phyloP scores from a whole-genome alignment of 306 rosid genomes.

The Rosa lucieae region DNA sequence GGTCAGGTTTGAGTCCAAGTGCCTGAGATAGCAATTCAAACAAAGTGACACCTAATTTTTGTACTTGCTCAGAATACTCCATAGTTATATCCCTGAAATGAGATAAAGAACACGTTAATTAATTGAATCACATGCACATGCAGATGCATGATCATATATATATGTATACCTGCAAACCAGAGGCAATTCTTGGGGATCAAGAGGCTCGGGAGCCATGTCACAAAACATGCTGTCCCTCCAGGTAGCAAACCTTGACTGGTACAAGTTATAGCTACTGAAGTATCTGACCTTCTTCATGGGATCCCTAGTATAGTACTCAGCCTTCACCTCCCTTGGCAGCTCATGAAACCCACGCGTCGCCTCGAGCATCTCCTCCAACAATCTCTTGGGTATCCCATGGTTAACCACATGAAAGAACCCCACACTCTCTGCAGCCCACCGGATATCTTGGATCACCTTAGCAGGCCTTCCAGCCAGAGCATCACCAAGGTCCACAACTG shows the following conservation, averaged over 20 bases:
- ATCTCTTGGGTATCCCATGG: not conserved
- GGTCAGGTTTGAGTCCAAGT: not conserved
- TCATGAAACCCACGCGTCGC: not conserved
- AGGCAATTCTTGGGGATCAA: not conserved
- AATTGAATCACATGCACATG: not conserved
- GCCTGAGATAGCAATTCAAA: slow-evolving; percentile 4
- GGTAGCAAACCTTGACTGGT: not conserved
- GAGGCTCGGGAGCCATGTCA: not conserved
- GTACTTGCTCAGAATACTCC: not conserved
- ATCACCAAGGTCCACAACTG: not conserved
- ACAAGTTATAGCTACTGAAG: not conserved
- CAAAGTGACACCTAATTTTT: not conserved
- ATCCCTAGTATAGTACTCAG: slow-evolving; percentile 2
- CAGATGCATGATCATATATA: not conserved
- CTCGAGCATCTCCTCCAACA: not conserved
- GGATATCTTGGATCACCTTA: not conserved
- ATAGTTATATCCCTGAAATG: not conserved
- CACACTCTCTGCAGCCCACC: not conserved
- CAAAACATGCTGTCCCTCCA: slow-evolving; percentile 6
- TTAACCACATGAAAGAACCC: not conserved
- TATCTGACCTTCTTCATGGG: not conserved
- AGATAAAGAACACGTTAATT: not conserved
- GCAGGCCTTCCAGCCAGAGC: not conserved
- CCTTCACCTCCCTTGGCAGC: slow-evolving; percentile 4
- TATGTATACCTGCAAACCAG: not conserved